Evolutionary conservation across 2,329 filamentous ascomycete genomes (phyloP).

Genomic region (Esteya vermicola): DNA sequence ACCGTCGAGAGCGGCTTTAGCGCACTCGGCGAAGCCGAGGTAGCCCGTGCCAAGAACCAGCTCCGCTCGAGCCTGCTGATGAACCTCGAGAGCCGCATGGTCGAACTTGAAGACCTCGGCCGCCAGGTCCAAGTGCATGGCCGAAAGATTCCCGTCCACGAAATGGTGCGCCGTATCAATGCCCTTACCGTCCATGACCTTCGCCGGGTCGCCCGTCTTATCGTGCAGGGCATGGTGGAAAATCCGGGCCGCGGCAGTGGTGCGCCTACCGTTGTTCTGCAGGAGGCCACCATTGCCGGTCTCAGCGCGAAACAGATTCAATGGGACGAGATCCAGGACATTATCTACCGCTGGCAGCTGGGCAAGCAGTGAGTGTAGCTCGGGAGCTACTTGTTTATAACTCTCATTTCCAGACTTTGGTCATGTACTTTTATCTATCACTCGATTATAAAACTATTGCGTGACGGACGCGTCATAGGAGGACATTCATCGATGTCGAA

Average conservation of each 20-base stretch:
- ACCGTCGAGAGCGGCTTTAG: constrained; percentile 63
- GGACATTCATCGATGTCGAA: no score
- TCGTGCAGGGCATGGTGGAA: constrained; percentile 62
- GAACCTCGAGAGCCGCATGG: constrained; percentile 96
- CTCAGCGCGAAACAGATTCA: constrained; percentile 52
- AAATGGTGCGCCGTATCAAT: constrained; percentile 87
- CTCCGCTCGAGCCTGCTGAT: constrained; percentile 79
- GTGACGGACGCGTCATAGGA: no score
- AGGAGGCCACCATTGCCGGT: constrained; percentile 70
- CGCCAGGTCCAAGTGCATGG: constrained; percentile 96
- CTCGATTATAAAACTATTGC: no score
- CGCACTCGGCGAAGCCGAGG: constrained; percentile 60
- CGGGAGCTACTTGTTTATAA: no score
- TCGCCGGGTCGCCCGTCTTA: constrained; percentile 61
- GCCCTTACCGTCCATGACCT: constrained; percentile 67
- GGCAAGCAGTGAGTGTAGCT: constrained; percentile 35
- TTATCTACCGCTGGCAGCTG: constrained; percentile 71
- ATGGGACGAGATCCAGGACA: constrained; percentile 84
- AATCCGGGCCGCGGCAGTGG: constrained; percentile 71
- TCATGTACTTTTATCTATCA: no score
- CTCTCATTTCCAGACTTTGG: no score
- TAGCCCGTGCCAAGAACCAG: constrained; percentile 92
- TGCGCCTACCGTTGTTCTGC: constrained; percentile 79
- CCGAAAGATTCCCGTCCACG: constrained; percentile 74
- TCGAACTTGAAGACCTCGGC: constrained; percentile 91